A percentile compares a stretch with the other conserved stretches of the same genome.
These are phyloP conservation scores for Mycena galericulata DNA, from an alignment of 768 basidiomycete genomes.

Conservation along the genomic window DNA sequence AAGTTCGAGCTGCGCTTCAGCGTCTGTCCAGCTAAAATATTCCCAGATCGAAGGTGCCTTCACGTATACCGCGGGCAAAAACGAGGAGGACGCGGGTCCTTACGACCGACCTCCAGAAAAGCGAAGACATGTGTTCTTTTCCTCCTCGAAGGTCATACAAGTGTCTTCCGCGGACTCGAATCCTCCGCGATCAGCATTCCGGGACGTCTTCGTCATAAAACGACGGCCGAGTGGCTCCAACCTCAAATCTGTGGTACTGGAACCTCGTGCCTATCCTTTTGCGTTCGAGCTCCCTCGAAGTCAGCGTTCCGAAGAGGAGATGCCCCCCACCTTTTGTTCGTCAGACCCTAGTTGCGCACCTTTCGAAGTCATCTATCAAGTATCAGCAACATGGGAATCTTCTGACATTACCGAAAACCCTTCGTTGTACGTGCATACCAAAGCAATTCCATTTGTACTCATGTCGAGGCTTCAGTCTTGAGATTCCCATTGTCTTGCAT, in stretches of 20 bases:
- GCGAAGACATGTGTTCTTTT: constrained; percentile 63
- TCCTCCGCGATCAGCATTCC: constrained; percentile 53
- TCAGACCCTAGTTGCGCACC: constrained; percentile 43
- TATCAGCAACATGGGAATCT: constrained; percentile 71
- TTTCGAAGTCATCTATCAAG: constrained; percentile 63
- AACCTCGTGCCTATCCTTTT: constrained; percentile 61
- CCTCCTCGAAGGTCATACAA: constrained; percentile 56
- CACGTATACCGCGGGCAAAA: constrained; percentile 52
- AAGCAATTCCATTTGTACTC: constrained; percentile 20
- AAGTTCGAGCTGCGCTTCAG: constrained; percentile 36
- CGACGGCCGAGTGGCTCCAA: constrained; percentile 60
- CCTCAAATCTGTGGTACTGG: constrained; percentile 48
- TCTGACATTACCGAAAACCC: constrained; percentile 55
- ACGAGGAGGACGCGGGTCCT: constrained; percentile 32
- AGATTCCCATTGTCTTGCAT: constrained; percentile 73
- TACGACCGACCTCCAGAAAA: constrained; percentile 34
- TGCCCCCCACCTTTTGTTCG: constrained; percentile 70
- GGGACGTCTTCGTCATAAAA: constrained; percentile 54
- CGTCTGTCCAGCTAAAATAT: constrained; percentile 8
- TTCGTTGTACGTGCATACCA: constrained; percentile 58
- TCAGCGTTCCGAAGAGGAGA: constrained; percentile 62
- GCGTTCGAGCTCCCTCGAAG: constrained; percentile 67
- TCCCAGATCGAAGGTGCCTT: constrained; percentile 74
- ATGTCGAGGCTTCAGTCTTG: constrained; percentile 58
- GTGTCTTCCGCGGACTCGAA: constrained; percentile 51